Percentiles rank a stretch among this genome's conserved stretches.
Conservation (phyloP, 2,329 filamentous ascomycete genomes). For the Fusarium verrucosum region DNA sequence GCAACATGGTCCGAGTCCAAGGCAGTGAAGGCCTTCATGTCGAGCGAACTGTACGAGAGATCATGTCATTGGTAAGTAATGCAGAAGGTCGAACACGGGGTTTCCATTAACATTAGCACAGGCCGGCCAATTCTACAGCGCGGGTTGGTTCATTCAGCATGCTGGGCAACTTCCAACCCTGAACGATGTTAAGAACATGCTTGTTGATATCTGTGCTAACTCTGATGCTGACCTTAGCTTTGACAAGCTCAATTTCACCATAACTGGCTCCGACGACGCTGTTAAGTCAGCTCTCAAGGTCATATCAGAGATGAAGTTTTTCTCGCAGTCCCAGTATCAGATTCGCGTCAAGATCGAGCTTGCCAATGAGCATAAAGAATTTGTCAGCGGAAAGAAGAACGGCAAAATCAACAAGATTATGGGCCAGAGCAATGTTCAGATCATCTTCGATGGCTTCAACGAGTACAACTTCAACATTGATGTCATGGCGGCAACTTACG, state of each 20-base stretch:
- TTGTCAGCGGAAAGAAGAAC: constrained; percentile 99
- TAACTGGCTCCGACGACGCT: constrained; percentile 94
- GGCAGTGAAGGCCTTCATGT: constrained; percentile 93
- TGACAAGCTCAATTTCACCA: constrained; percentile 91
- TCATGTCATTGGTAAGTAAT: constrained; percentile 85
- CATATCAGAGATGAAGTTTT: constrained; percentile 90
- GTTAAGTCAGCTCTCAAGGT: constrained; percentile 96
- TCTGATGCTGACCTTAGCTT: constrained; percentile 95
- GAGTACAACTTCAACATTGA: constrained; percentile 99
- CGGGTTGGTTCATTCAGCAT: constrained; percentile 92
- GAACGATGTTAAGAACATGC: constrained; percentile 85
- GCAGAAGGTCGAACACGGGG: too few species aligned
- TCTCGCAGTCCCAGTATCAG: constrained; percentile 86
- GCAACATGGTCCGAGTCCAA: constrained; percentile 86
- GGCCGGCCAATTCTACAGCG: constrained; percentile 97
- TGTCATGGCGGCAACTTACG: constrained; percentile 90
- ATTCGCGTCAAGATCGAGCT: constrained; percentile 98
- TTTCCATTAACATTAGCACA: constrained; percentile 50
- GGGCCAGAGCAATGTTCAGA: constrained; percentile 99
- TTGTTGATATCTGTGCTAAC: constrained; percentile 95
- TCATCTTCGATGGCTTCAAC: constrained; percentile 98
- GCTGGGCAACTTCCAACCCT: constrained; percentile 70
- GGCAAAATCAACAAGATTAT: constrained; percentile 99
- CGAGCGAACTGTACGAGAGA: constrained; percentile 91
- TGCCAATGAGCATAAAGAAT: constrained; percentile 99